Conservation (phyloP, 192 early-diverging fungal species). For the Backusella luteola region DNA sequence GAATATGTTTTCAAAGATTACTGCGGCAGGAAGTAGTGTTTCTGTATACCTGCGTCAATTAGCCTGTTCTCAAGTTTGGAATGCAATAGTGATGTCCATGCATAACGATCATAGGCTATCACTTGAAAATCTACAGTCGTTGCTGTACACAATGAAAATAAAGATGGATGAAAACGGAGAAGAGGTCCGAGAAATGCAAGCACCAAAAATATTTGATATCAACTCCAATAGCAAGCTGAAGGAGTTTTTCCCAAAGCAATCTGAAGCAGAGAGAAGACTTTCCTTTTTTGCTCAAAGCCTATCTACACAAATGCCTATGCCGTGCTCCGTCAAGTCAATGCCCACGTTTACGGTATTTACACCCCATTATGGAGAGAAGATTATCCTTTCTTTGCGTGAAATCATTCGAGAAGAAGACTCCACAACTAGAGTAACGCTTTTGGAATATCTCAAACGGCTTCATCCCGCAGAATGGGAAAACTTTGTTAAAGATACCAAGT, state of each 20-base stretch:
- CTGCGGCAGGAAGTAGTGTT: constrained; percentile 54
- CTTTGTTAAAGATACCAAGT: constrained; percentile 75
- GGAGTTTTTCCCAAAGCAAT: constrained; percentile 47
- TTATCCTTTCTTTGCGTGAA: constrained; percentile 66
- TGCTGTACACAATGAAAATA: constrained; percentile 56
- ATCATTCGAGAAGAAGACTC: constrained; percentile 72
- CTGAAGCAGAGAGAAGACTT: constrained; percentile 65
- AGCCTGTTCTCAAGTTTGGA: constrained; percentile 73
- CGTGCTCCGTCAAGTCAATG: constrained; percentile 64
- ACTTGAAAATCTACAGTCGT: constrained; percentile 59
- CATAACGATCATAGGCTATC: constrained; percentile 65
- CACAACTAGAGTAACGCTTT: constrained; percentile 62
- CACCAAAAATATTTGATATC: constrained; percentile 19
- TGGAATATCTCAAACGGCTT: constrained; percentile 66
- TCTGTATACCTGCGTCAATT: constrained; percentile 61
- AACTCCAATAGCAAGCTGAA: constrained; percentile 42
- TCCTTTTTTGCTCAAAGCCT: constrained; percentile 74
- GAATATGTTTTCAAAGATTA: constrained; percentile 62
- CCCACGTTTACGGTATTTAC: constrained; percentile 70
- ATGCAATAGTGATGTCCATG: constrained; percentile 68
- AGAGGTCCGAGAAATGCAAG: constrained; percentile 6
- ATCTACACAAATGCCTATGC: constrained; percentile 60
- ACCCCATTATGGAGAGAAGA: constrained; percentile 73
- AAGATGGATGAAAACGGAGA: constrained; percentile 43
- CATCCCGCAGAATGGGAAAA: constrained; percentile 72